phyloP scores from a whole-genome alignment of 768 basidiomycete genomes.

The Pisolithus marmoratus region DNA sequence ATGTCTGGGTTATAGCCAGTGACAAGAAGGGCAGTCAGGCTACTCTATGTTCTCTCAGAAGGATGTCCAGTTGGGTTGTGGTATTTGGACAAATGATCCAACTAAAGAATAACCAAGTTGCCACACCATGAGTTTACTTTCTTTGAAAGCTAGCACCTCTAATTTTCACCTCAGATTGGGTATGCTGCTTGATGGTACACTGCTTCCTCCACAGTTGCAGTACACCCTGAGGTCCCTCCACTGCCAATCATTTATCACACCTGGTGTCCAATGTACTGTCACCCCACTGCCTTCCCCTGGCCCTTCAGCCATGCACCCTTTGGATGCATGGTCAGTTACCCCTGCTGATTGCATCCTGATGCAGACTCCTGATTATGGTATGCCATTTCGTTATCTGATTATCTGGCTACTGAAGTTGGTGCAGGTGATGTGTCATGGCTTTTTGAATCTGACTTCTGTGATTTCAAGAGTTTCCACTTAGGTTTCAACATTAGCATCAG shows the following conservation, averaged over 20 bases:
- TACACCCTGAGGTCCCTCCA: no score
- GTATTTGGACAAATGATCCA: neutral
- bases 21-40: no score
- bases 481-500: no score
- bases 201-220: neutral
- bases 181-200: neutral
- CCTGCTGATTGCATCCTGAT: no score
- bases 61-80: neutral
- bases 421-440: no score
- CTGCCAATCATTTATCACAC: neutral
- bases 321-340: no score
- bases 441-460: no score
- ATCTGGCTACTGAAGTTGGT: no score
- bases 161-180: neutral
- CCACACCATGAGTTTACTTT: neutral
- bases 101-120: no score
- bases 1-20: neutral
- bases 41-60: neutral
- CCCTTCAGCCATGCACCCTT: no score
- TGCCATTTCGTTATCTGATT: neutral
- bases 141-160: neutral
- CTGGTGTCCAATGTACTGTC: neutral
- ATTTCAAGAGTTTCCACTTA: no score
- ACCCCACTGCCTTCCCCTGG: neutral
- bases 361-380: neutral